Evolutionary conservation across 441 rosid genomes (phyloP), one percentile per base, ranked within the genome.

Genomic region (Pelargonium citronellum): DNA sequence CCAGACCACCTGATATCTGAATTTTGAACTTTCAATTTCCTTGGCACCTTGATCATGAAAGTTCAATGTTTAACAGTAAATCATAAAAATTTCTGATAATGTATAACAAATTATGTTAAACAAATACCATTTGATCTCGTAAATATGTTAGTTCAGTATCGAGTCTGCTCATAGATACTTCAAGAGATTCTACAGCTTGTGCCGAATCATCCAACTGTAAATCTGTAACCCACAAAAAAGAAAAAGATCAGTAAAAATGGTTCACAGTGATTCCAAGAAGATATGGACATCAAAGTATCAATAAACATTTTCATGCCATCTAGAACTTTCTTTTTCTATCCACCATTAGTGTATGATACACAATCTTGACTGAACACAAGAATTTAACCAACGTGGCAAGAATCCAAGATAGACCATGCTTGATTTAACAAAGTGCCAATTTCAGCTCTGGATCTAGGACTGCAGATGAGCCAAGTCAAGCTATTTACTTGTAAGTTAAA

Each of bases 1-100:
- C 99, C 97, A 57, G 89, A 87, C 99, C 99, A 91, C 67, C 82
- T 82, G 75, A 95, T 89, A 67, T 87, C 96, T 44, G 91, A 86
- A 83, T 69, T 84, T 24, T 79, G 86, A 68, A 83, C 91, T 53
- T 53, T 15, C 60, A 53, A 53, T 71, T 78, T 86, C 79, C 86
- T 82, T 1, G 84, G 80, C 77, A 69, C 81, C 69, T 73, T 85
- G 69, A 79, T 84, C 96, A 89, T 83, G 43, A 19, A 75, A 66
- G 78, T 27, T 27, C 66, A 73, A 65, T 67, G 16, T 66, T 44
- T 37, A 71, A 64, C 10, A 70, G 58, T 73, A 17, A 16, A 69
- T 34, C 64, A 30, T 71, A 17, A 39, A 74, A 72, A 43, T 53
- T 67, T 20, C 66, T 60, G 37, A 69, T 22, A 16, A 60, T 15